A percentile compares a stretch with the other conserved stretches of the same genome.
phyloP scores from a whole-genome alignment of 2,329 filamentous ascomycete genomes.

The Trichoderma harzianum region DNA sequence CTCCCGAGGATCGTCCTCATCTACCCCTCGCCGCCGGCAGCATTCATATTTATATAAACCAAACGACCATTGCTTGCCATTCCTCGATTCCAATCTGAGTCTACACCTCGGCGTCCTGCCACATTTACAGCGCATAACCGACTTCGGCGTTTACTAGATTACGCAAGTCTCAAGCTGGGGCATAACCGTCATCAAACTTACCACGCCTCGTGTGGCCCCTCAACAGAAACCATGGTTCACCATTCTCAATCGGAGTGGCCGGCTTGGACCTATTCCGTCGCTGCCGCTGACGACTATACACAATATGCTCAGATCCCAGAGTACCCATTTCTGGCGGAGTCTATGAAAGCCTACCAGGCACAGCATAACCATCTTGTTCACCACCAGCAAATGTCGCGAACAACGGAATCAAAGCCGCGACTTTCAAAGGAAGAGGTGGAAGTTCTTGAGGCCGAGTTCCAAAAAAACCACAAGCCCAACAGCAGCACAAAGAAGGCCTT shows the following conservation, averaged over 20 bases:
- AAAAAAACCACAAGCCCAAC: slow-evolving; percentile 62
- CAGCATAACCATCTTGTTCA: slow-evolving; percentile 38
- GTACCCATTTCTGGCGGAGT: slow-evolving; percentile 38
- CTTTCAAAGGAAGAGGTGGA: slow-evolving; percentile 59
- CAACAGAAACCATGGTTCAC: slow-evolving; percentile 30
- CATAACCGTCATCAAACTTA: background rate
- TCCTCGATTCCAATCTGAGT: background rate
- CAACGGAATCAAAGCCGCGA: slow-evolving; percentile 49
- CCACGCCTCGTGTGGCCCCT: background rate
- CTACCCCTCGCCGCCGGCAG: background rate
- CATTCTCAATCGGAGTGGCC: slow-evolving; percentile 37
- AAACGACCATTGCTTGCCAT: background rate
- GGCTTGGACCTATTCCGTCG: slow-evolving; percentile 33
- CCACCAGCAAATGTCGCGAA: slow-evolving; percentile 39
- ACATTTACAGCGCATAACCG: background rate
- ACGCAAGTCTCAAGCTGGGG: background rate
- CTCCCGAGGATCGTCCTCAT: background rate
- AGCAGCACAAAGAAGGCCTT: slow-evolving; percentile 59
- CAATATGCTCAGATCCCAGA: slow-evolving; percentile 33
- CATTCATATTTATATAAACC: background rate
- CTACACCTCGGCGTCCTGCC: background rate
- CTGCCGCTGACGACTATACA: slow-evolving; percentile 29
- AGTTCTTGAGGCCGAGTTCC: slow-evolving; percentile 58
- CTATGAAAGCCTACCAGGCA: slow-evolving; percentile 37
- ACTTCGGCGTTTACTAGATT: background rate